A percentile compares a stretch with the other conserved stretches of the same genome.
Conservation (phyloP, 2,329 filamentous ascomycete genomes). For the Cladosporium sp. region DNA sequence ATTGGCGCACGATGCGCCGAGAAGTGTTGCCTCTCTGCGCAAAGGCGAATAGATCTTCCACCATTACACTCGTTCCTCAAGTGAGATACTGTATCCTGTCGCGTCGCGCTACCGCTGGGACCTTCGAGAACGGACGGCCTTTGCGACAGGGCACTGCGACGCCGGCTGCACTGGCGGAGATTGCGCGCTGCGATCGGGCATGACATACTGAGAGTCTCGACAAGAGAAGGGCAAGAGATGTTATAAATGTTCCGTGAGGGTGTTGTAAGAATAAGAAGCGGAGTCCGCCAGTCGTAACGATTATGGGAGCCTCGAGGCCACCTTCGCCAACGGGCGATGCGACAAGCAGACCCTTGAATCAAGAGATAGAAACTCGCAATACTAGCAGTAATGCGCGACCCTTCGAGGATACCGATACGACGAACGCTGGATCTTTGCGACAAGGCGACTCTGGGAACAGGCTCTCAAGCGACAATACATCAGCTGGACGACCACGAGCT, state of each 20-base stretch:
- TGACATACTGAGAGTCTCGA: not conserved
- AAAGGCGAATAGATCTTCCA: not conserved
- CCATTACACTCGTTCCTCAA: not conserved
- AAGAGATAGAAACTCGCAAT: not conserved
- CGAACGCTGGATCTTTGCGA: not conserved
- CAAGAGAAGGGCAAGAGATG: not conserved
- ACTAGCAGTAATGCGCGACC: not conserved
- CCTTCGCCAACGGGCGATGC: not conserved
- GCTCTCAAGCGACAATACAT: not conserved
- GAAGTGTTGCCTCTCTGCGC: not conserved
- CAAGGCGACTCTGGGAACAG: not conserved
- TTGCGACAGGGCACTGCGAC: not conserved
- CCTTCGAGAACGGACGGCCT: not conserved
- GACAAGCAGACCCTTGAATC: not conserved
- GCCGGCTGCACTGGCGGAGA: not conserved
- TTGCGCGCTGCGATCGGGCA: too few relatives aligned
- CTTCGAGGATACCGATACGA: too few relatives aligned
- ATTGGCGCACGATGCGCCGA: constrained; percentile 1
- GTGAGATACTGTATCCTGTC: not conserved
- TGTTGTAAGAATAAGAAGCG: not conserved
- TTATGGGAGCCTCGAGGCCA: not conserved
- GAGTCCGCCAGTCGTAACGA: not conserved
- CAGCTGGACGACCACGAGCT: not conserved
- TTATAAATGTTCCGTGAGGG: not conserved
- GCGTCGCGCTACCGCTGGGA: not conserved